Evolutionary conservation across 345 rosid genomes (phyloP).

Genomic region (Dovyalis caffra): DNA sequence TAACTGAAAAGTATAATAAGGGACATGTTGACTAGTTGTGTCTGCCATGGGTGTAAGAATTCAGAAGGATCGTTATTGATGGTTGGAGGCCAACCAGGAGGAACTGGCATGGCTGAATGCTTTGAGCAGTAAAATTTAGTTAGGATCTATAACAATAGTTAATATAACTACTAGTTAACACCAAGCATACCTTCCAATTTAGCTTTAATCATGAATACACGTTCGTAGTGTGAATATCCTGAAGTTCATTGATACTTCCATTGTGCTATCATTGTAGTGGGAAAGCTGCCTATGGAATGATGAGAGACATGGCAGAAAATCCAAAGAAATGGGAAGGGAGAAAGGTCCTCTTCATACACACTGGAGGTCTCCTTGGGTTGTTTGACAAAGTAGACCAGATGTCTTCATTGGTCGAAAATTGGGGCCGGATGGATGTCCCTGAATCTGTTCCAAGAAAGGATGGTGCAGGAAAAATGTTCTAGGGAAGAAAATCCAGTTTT

Average conservation of each 20-base stretch:
- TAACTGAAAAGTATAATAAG: neutral
- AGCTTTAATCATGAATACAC: neutral
- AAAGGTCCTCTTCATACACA: conserved; percentile 77
- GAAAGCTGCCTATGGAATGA: conserved; percentile 77
- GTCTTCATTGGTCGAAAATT: conserved; percentile 57
- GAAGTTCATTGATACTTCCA: neutral
- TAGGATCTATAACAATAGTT: neutral
- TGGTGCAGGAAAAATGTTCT: conserved; percentile 84
- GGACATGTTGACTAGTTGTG: neutral
- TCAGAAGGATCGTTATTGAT: neutral
- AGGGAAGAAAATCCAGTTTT: conserved; percentile 10
- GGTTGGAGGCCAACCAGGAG: neutral
- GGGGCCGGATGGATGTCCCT: conserved; percentile 70
- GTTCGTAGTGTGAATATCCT: neutral
- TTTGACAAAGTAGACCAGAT: conserved; percentile 79
- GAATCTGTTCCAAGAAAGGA: conserved; percentile 70
- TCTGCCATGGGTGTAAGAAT: neutral
- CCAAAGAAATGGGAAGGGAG: conserved; percentile 80
- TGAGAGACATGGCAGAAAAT: conserved; percentile 73
- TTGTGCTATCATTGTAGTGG: conserved; percentile 44
- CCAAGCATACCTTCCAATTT: neutral
- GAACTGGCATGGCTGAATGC: neutral
- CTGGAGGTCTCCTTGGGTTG: conserved; percentile 81
- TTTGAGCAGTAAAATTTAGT: neutral
- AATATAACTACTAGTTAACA: neutral